These are phyloP conservation scores for Pythium aristosporum DNA, from an alignment of 352 stramenopile genomes.

Conservation along the genomic window DNA sequence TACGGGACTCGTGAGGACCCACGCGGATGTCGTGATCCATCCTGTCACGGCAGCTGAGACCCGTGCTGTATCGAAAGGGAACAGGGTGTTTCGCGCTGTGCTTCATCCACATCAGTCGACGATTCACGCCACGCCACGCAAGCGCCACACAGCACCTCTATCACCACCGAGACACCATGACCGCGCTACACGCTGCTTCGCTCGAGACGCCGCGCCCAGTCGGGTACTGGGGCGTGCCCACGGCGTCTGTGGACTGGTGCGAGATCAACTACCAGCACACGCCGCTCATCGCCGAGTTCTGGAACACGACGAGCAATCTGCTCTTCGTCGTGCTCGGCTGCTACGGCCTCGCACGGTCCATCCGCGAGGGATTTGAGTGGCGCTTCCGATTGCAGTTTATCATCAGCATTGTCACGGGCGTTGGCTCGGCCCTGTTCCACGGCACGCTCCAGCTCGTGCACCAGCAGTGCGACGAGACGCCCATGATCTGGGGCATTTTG, in stretches of 20 bases:
- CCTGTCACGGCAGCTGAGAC: no score
- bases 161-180: not conserved
- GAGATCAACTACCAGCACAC: slow-evolving; percentile 82
- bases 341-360: slow-evolving; percentile 63
- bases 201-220: no score
- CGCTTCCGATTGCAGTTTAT: slow-evolving; percentile 78
- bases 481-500: slow-evolving; percentile 84
- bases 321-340: slow-evolving; percentile 74
- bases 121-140: no score
- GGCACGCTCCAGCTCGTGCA: slow-evolving; percentile 79
- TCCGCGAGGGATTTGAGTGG: slow-evolving; percentile 70
- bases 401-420: slow-evolving; percentile 73
- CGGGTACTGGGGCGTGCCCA: slow-evolving; percentile 54
- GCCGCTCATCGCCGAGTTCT: slow-evolving; percentile 85
- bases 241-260: slow-evolving; percentile 87
- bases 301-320: slow-evolving; percentile 85
- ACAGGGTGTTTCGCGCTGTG: no score
- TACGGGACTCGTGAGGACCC: no score
- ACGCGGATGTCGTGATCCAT: no score
- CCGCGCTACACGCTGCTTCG: not conserved
- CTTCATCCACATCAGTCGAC: no score
- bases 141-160: not conserved
- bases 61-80: no score
- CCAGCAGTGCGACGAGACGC: slow-evolving; percentile 84
- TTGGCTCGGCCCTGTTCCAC: slow-evolving; percentile 85